Percentiles rank a stretch among this genome's conserved stretches.
Evolutionary conservation across 2,329 filamentous ascomycete genomes (phyloP).

Genomic region (Cryphonectria radicalis): DNA sequence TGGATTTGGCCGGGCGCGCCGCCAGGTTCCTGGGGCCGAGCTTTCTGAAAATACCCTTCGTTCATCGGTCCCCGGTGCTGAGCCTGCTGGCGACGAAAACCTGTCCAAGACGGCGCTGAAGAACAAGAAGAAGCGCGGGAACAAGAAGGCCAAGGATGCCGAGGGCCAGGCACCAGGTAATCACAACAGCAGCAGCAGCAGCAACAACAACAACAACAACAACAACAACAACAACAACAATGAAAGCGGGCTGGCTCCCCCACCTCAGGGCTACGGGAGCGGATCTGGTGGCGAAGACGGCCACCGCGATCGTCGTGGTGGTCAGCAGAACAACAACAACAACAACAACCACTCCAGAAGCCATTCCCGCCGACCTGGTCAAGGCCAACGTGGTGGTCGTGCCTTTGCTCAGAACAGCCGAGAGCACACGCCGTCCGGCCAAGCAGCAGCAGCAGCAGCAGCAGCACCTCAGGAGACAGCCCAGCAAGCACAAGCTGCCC

Average conservation of each 20-base stretch:
- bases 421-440: constrained; percentile 36
- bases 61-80: constrained; percentile 48
- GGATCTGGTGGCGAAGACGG: constrained; percentile 57
- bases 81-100: constrained; percentile 69
- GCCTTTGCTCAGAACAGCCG: constrained; percentile 48
- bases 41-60: constrained; percentile 66
- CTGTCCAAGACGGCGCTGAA: constrained; percentile 85
- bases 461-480: constrained; percentile 39
- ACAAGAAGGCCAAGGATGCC: constrained; percentile 84
- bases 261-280: constrained; percentile 46
- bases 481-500: constrained; percentile 9
- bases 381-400: constrained; percentile 53
- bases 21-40: constrained; percentile 87
- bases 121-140: constrained; percentile 97
- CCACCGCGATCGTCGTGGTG: constrained; percentile 68
- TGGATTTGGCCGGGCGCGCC: constrained; percentile 77
- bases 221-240: constrained; percentile 40
- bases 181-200: constrained; percentile 25
- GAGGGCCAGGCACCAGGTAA: constrained; percentile 57
- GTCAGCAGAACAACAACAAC: constrained; percentile 41
- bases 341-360: constrained; percentile 46
- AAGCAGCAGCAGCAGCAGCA: constrained; percentile 14
- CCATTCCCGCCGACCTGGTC: constrained; percentile 56
- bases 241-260: constrained; percentile 54
- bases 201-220: constrained; percentile 38